Conservation (phyloP, 1,284 basidiomycete species). For the Ceratobasidium sp. region DNA sequence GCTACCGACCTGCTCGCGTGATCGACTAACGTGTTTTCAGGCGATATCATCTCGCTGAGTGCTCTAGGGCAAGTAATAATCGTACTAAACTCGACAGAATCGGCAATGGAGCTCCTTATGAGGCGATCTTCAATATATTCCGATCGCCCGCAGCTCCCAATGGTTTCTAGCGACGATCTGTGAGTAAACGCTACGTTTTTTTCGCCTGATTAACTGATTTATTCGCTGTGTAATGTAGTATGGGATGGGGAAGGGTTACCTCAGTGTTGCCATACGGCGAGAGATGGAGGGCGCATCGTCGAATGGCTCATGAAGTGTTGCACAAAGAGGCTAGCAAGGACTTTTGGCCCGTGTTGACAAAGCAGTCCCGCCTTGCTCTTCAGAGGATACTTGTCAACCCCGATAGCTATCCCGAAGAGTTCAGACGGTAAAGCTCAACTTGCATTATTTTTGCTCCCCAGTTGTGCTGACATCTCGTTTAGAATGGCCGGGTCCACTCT, state of each 20-base stretch:
- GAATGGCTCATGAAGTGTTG: neutral
- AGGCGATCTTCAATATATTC: slow-evolving; percentile 52
- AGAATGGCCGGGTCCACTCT: slow-evolving; percentile 15
- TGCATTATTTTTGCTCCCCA: too few relatives aligned
- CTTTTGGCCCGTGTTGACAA: neutral
- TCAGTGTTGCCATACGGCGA: neutral
- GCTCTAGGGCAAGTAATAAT: slow-evolving; percentile 1
- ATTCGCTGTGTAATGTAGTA: too few relatives aligned
- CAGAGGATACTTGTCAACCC: neutral
- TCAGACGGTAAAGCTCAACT: too few relatives aligned
- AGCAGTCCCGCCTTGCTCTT: slow-evolving; percentile 3
- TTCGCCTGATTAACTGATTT: neutral
- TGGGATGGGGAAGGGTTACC: neutral
- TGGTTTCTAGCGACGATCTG: slow-evolving; percentile 49
- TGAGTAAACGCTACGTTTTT: neutral
- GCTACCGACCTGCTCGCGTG: too few relatives aligned
- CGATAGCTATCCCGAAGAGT: neutral
- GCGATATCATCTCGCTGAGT: slow-evolving; percentile 14
- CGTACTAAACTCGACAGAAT: slow-evolving; percentile 11
- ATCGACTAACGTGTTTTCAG: neutral
- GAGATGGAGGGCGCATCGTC: neutral
- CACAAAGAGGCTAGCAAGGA: slow-evolving; percentile 8
- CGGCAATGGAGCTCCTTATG: slow-evolving; percentile 27
- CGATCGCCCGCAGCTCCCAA: slow-evolving; percentile 57
- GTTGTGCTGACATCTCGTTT: too few relatives aligned